Evolutionary conservation across 2,329 filamentous ascomycete genomes (phyloP).

Genomic region (Microthyrium microscopicum): DNA sequence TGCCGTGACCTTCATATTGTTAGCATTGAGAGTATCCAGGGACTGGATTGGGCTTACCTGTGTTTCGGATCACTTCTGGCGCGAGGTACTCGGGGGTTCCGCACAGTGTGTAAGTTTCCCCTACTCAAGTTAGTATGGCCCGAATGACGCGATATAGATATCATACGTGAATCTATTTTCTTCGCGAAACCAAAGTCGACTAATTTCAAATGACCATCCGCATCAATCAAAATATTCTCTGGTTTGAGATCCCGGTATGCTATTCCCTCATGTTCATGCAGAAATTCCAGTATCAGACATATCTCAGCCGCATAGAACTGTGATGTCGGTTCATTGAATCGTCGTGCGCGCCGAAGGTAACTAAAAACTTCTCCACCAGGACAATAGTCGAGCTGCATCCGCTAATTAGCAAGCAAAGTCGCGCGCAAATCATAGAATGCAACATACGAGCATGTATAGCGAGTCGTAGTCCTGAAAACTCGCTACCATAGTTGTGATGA

Average conservation of each 20-base stretch:
- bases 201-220: conserved; percentile 62
- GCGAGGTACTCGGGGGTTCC: conserved; percentile 74
- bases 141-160: conserved; percentile 12
- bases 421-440: conserved; percentile 3
- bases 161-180: conserved; percentile 48
- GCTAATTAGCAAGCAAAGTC: conserved; percentile 12
- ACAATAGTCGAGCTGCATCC: conserved; percentile 53
- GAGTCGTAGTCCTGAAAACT: conserved; percentile 68
- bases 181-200: conserved; percentile 81
- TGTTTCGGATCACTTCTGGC: conserved; percentile 71
- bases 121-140: conserved; percentile 15
- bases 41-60: conserved; percentile 40
- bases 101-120: conserved; percentile 69
- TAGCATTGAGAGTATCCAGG: conserved; percentile 1
- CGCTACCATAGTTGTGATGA: conserved; percentile 63
- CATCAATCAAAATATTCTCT: conserved; percentile 65
- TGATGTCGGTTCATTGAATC: conserved; percentile 62
- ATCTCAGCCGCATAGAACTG: conserved; percentile 77
- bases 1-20: conserved; percentile 36
- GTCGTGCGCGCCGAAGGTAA: conserved; percentile 59
- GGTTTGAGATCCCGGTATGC: conserved; percentile 73
- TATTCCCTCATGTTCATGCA: conserved; percentile 65
- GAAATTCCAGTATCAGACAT: conserved; percentile 61
- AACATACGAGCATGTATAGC: conserved; percentile 54
- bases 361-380: conserved; percentile 75